Base-by-base conservation (phyloP, 1,284 basidiomycete species). In the Taiwanofungus camphoratus region DNA sequence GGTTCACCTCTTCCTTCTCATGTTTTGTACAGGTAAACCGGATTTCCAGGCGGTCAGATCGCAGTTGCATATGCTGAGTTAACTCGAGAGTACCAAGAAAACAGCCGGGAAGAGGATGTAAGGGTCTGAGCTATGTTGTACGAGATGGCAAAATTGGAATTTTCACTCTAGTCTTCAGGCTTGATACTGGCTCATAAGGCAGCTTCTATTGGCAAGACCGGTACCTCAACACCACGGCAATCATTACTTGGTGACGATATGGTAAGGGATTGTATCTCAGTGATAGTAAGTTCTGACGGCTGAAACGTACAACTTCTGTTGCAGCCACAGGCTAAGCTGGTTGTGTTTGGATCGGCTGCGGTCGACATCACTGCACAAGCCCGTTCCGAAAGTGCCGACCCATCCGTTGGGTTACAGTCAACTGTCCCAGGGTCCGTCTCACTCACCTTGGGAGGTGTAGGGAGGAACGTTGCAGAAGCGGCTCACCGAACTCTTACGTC, bases 401-500 rank as follows among this genome's bases (percentile, higher is more conserved):
- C 62, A 32, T 49, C 54, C 18, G 56, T 63, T 34, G 64, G 65
- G 15, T 60, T 54, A 16, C 72, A 80, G 40, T 88, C 92, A 0
- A 99, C 96, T 0, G 74, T 76, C 5, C 91, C 92, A 0, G 96
- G 95, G 7, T 67, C 59, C 2, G 78, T 98, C 12, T 67, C 68
- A 2, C 53, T 94, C 21, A 78, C 87, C 0, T 69, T 91, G 0
- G 96, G 96, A 2, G 96, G 96, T 11, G 96, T 99, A 3, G 93
- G 79, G 0, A 79, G 94, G 19, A 99, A 99, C 61, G 81, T 99
- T 36, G 91, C 94, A 1, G 91, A 96, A 59, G 90, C 92, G 1
- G 77, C 92, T 2, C 79, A 87, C 53, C 74, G 85, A 18, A 59
- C 84, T 6, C 61, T 82, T 22, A 58, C 63, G 13, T 64, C 70